Evolutionary conservation across 306 rosid species (phyloP), one percentile per base, ranked within the genome.

Genomic region (Malus fusca): DNA sequence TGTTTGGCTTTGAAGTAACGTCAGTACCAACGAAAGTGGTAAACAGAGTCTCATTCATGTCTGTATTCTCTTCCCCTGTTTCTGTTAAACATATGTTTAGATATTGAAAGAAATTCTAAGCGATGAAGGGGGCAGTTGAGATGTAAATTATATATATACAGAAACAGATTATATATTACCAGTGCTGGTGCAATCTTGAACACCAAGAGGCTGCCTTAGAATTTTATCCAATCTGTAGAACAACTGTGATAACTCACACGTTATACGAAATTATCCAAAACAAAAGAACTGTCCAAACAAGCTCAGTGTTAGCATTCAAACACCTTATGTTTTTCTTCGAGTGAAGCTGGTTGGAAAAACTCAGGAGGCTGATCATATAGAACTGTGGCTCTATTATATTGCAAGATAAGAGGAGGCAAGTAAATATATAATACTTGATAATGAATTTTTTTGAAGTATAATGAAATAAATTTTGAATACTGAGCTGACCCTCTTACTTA

Each of bases 301-400:
- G 77, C 30, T 44, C 14, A 62, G 46, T 12, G 19, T 31, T 63
- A 62, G 23, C 70, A 28, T 15, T 11, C 17, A 71, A 59, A 52
- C 72, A 95, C 99, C 93, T 90, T 86, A 72, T 95, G 97, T 77
- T 80, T 92, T 88, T 90, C 97, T 80, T 87, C 88, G 62, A 89
- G 85, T 13, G 93, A 90, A 78, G 97, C 78, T 15, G 91, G 89
- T 73, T 72, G 96, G 72, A 95, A 95, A 81, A 95, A 90, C 65
- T 92, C 99, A 72, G 97, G 97, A 66, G 98, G 97, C 74, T 90
- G 98, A 86, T 95, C 98, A 81, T 95, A 95, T 82, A 95, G 81
- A 77, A 95, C 96, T 23, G 85, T 77, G 21, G 90, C 88, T 51
- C 90, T 87, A 66, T 64, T 10, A 40, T 62, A 56, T 44, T 62